Base-by-base conservation (phyloP, 108 stramenopile species). In the Nitzschia inconspicua region DNA sequence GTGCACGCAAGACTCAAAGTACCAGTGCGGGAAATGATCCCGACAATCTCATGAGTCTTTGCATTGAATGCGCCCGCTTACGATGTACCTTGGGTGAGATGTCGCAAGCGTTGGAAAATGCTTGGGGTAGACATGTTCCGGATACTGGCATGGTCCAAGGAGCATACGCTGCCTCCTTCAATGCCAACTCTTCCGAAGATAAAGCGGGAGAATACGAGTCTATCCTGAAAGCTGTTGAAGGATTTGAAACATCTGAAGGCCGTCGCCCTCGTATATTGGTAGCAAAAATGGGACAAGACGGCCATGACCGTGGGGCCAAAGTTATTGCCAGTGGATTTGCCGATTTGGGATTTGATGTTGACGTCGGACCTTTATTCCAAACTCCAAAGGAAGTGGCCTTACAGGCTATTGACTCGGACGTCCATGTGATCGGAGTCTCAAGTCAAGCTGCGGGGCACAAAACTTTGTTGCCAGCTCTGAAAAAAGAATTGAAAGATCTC, bases 251-350 rank as follows among this genome's bases (percentile, higher is more conserved):
- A 55, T 63, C 32, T 19, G 88, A 97, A 37, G 98, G 98, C 0
- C 88, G 98, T n/a, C 78, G 97, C 31, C 98, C 98, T 16, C 80
- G 97, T 2, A 93, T 99, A 60, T 62, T 99, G 40, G 96, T 99
- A 1, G 98, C 98, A 4, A 99, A 99, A 72, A 97, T 99, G 95
- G 98, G 98, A 14, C 95, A 98, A 77, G 98, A 99, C 68, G 98
- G 98, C 9, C 98, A 99, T 66, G 98, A 99, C 65, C 86, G 98
- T 25, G 98, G 98, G 25, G 98, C 96, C 37, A 98, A 97, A 59
- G 96, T 99, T 19, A 96, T 99, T 66, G 95, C 98, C 40, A 82
- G 80, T 70, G 97, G 97, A 4, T 97, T 99, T 61, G 84, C 87
- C 22, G 98, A 99, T 62, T 62, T 99, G 46, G 98, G 92, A 13